Base-by-base conservation (phyloP, 169 alveolate species). In the Plasmodium ovale region DNA sequence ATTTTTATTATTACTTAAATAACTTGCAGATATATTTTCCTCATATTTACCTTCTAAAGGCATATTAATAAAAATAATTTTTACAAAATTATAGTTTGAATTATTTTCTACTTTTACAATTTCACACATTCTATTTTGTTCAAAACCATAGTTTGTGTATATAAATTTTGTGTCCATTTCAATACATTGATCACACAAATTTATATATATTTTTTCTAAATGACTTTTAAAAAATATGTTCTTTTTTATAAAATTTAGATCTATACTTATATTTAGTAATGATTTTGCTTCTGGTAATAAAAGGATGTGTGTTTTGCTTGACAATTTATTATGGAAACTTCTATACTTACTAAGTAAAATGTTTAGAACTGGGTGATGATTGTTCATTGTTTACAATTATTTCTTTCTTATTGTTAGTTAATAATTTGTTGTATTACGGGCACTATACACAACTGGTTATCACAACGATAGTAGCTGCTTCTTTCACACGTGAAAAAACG, bases 61-160 rank as follows among this genome's bases (percentile, higher is more conserved):
- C 16, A 37, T 31, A 33, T 68, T 70, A 42, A 85, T 70, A 64
- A 64, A 85, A 54, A 85, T 67, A 9, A 85, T 58, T 70, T 68
- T 85, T n/a, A 68, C 53, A 62, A 85, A 85, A 19, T 62, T 85
- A 85, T 67, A 67, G 42, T 85, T 67, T 25, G 79, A 31, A 85
- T 85, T 85, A 12, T 72, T 69, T 68, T 85, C 91, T 14, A 56
- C 42, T 85, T 85, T 85, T 49, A 85, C 29, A 68, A 85, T 85
- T 56, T 85, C 71, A 37, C 91, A 85, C 31, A 54, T 69, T 59
- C 73, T 85, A 69, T 51, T 85, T 19, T 68, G 74, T 59, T 85
- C 72, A 85, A 68, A 85, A 27, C 91, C 91, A 51, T 85, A 85
- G 27, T 58, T 49, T 19, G 91, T 85, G 49, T 49, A 39, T 19